A percentile compares a stretch with the other conserved stretches of the same genome.
These are phyloP conservation scores for Arthrobotrys sinensis DNA, from an alignment of 2,329 filamentous ascomycete species.

Conservation along the genomic window DNA sequence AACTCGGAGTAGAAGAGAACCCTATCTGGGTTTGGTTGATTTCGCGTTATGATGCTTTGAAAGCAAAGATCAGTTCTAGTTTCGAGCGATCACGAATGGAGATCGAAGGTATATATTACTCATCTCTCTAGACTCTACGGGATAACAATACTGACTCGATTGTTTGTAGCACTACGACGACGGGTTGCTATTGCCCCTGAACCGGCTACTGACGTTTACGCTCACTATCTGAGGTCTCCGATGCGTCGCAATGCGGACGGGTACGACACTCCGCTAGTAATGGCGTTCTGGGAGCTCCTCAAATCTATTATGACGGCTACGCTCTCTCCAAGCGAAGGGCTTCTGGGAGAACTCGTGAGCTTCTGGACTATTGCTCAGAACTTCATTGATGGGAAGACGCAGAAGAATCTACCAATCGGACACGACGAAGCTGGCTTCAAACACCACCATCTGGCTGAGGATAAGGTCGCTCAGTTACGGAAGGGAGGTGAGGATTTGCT, in stretches of 20 bases:
- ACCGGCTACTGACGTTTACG: conserved; percentile 78
- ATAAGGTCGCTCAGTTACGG: conserved; percentile 80
- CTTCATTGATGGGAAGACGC: conserved; percentile 88
- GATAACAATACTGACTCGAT: neutral
- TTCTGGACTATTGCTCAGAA: conserved; percentile 94
- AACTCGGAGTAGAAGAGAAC: conserved; percentile 94
- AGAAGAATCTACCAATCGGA: conserved; percentile 82
- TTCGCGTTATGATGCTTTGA: conserved; percentile 89
- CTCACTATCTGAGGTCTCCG: conserved; percentile 82
- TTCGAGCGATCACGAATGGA: conserved; percentile 91
- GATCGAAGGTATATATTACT: conserved; percentile 74
- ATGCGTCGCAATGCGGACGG: conserved; percentile 77
- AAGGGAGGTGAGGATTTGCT: conserved; percentile 87
- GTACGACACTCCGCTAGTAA: conserved; percentile 83
- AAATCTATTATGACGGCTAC: conserved; percentile 80
- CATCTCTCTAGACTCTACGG: neutral
- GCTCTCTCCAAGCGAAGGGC: conserved; percentile 80
- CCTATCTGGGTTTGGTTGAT: conserved; percentile 97
- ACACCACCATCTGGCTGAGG: conserved; percentile 83
- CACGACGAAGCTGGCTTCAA: conserved; percentile 82
- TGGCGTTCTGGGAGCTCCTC: conserved; percentile 95
- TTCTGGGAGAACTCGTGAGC: conserved; percentile 89
- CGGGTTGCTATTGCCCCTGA: conserved; percentile 82
- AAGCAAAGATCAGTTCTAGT: conserved; percentile 83
- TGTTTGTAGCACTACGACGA: conserved; percentile 77